Percentiles rank a stretch among this genome's conserved stretches.
Conservation (phyloP, 139 green algal genomes). For the Yamagishiella unicocca region DNA sequence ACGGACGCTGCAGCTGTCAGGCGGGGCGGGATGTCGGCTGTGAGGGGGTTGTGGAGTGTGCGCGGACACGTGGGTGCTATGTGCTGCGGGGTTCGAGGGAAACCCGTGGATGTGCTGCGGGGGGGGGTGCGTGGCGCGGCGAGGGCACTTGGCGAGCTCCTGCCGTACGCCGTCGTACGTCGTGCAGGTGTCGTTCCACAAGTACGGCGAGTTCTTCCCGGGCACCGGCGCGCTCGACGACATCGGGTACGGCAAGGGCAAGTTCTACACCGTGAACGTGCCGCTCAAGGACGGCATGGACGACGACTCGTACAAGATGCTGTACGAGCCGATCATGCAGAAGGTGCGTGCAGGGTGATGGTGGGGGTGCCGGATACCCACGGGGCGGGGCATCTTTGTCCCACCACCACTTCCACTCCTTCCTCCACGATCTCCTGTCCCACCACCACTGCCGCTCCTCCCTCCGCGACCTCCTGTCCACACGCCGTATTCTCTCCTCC, state of each 20-base stretch:
- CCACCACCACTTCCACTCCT: not conserved
- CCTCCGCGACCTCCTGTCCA: not conserved
- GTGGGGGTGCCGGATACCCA: too few species aligned
- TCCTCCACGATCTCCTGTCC: not conserved
- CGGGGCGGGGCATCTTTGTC: not conserved
- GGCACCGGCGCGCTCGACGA: constrained; percentile 91
- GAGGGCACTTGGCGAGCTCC: too few species aligned
- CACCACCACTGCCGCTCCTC: not conserved
- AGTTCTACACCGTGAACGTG: constrained; percentile 96
- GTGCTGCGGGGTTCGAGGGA: too few species aligned
- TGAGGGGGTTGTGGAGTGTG: too few species aligned
- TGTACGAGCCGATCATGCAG: constrained; percentile 96
- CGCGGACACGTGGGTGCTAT: too few species aligned
- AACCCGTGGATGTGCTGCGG: too few species aligned
- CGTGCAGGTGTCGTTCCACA: constrained; percentile 87
- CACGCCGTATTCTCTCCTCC: not conserved
- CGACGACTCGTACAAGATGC: constrained; percentile 91
- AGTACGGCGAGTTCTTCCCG: constrained; percentile 99
- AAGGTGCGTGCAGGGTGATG: constrained; percentile 67
- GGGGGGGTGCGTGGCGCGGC: too few species aligned
- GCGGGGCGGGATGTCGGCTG: too few species aligned
- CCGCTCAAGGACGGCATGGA: constrained; percentile 97
- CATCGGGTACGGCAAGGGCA: constrained; percentile 83
- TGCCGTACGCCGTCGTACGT: too few species aligned
- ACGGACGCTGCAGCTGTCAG: too few species aligned